Evolutionary conservation across 2,329 filamentous ascomycete species (phyloP), one percentile per base, ranked within the genome.

Genomic region (Ophiostoma perfectum): DNA sequence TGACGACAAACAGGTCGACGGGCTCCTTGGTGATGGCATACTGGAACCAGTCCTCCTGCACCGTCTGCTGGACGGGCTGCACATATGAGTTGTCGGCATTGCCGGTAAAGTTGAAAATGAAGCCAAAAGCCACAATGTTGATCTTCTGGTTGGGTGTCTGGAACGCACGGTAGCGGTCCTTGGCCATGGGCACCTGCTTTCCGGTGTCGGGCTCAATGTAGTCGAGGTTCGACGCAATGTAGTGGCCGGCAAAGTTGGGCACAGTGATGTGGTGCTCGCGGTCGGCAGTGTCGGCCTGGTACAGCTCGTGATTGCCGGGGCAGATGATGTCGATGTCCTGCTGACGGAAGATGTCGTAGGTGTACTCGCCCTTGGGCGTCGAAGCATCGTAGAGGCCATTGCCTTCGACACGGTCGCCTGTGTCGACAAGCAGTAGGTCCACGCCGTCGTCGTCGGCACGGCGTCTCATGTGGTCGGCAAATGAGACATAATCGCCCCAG

Each of bases 401-500:
- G 47, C 94, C 89, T 78, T 98, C 95, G 73, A 97, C 86, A 6
- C 94, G 86, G 75, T 98, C 95, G 70, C 95, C 95, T 0, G 93
- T 97, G 77, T 99, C 95, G 71, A 99, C 82, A n/a, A 99, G 81
- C n/a, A 99, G 81, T 16, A 99, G 81, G 76, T 99, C 95, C 41
- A 86, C 86, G 62, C 92, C 93, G 67, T 89, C 83, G 0, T 87
- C 85, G 75, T 97, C 91, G 68, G 93, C 92, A 75, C 86, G 88
- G 72, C 87, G 84, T 68, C 87, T 90, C 83, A 99, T 87, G 76
- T 94, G 92, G 47, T 89, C 83, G 45, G 93, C 87, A 76, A 99
- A 97, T 6, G 94, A 97, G 74, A 98, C 85, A 78, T 98, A 99
- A 79, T 99, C 95, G 69, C 95, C 95, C 93, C 95, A 98, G 78